phyloP scores from a whole-genome alignment of 306 rosid species.

The Quercus wislizeni region DNA sequence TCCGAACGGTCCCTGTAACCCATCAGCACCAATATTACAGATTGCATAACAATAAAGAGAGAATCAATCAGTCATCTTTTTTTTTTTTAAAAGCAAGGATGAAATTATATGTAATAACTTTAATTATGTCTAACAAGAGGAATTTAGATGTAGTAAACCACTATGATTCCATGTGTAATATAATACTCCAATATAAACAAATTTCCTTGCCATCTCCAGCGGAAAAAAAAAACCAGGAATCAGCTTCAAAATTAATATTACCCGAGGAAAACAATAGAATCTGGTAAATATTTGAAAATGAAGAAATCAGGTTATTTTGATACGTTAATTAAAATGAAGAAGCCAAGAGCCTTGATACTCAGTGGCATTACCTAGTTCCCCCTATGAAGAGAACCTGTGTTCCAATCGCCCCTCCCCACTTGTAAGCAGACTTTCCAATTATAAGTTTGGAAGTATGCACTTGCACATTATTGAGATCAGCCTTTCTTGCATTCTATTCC shows the following conservation, averaged over 20 bases:
- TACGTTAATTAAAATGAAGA: neutral
- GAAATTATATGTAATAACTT: neutral
- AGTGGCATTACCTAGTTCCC: no score
- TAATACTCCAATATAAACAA: neutral
- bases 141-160: neutral
- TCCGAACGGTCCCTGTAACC: constrained; percentile 77
- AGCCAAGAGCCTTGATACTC: no score
- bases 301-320: neutral
- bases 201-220: neutral
- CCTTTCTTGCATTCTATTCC: neutral
- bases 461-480: neutral
- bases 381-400: no score
- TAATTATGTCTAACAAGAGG: neutral
- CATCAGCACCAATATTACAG: constrained; percentile 18
- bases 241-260: neutral
- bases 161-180: neutral
- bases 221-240: neutral
- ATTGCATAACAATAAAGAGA: neutral
- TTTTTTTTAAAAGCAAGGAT: neutral
- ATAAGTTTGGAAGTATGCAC: neutral
- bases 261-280: neutral
- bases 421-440: neutral
- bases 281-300: neutral
- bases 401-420: no score
- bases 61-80: neutral